Base-by-base conservation (phyloP, 2,329 filamentous ascomycete genomes). In the Aspergillus japonicus region DNA sequence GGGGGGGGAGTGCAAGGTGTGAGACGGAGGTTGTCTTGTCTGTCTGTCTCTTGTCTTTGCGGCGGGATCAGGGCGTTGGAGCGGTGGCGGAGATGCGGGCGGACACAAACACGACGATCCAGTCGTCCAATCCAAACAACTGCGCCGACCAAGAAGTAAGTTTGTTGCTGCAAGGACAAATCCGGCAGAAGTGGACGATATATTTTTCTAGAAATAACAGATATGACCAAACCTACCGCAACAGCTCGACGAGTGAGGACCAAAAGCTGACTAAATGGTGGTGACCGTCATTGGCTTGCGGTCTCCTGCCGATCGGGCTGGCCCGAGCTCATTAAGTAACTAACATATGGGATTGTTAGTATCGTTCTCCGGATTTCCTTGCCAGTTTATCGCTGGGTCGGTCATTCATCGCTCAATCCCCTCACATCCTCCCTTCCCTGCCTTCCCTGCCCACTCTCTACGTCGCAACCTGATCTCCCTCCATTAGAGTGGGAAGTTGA, bases 241-340 rank as follows among this genome's bases (percentile, higher is more conserved):
- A 55, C 53, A 55, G 26, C n/a, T 44, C 42, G 48, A 48, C 29
- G 53, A 47, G 49, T 42, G 56, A 51, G 51, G 44, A 51, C 48
- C 58, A 56, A 52, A 23, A 61, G 66, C 65, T 67, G 65, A 68
- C 66, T 66, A 68, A 68, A 68, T 66, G 42, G 50, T 50, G 54
- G 63, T 61, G 62, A 60, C 60, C 58, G 60, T 53, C 49, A 62
- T 64, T 65, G 62, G 63, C 51, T 59, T 50, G 63, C 62, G 60
- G 59, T 57, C 50, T 58, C 54, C 60, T 53, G 64, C 64, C 64
- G 66, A 69, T 66, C 67, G 53, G 57, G 51, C 52, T 70, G 69
- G 68, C 59, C 69, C 62, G 67, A 71, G 69, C 69, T 65, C 57
- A 54, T 2, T 23, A 23, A 23, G 23, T 23, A 23, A 23, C 23